These are phyloP conservation scores for Cyberlindnera petersonii DNA, from an alignment of 805 yeast species.

Conservation along the genomic window DNA sequence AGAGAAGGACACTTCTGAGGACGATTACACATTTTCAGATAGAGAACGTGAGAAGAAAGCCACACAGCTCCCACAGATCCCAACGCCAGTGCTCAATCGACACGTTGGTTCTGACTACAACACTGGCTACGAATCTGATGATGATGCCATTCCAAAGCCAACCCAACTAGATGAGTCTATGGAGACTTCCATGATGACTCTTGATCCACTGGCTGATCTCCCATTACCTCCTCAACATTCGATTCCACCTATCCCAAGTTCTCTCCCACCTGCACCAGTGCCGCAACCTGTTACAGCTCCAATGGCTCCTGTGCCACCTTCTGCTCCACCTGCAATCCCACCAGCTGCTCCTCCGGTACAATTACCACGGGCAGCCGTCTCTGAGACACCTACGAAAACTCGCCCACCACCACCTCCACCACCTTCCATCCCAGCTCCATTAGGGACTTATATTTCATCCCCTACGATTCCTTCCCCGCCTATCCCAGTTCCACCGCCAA, in stretches of 20 bases:
- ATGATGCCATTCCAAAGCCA: slow-evolving; percentile 34
- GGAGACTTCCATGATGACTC: slow-evolving; percentile 7
- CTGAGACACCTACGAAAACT: not conserved
- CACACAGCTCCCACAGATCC: slow-evolving; percentile 7
- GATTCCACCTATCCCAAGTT: slow-evolving; percentile 21
- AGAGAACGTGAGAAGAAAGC: slow-evolving; percentile 22
- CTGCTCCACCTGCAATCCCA: slow-evolving; percentile 13
- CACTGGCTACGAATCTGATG: slow-evolving; percentile 74
- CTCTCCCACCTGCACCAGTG: slow-evolving; percentile 2
- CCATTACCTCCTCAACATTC: not conserved
- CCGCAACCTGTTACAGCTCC: no score
- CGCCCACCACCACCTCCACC: slow-evolving; percentile 7
- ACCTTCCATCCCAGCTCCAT: slow-evolving; percentile 15
- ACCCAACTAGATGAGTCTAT: slow-evolving; percentile 3
- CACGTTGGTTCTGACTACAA: slow-evolving; percentile 31
- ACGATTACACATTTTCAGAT: slow-evolving; percentile 21
- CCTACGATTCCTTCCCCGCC: no score
- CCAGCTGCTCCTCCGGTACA: slow-evolving; percentile 12
- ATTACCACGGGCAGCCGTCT: no score
- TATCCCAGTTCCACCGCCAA: slow-evolving; percentile 14
- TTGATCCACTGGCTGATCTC: slow-evolving; percentile 7
- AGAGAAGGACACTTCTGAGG: slow-evolving; percentile 27
- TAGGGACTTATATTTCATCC: no score
- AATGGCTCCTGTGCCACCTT: slow-evolving; percentile 8
- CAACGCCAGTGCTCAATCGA: slow-evolving; percentile 8